Evolutionary conservation across 805 yeast species (phyloP).

Genomic region (Saturnispora hagleri): DNA sequence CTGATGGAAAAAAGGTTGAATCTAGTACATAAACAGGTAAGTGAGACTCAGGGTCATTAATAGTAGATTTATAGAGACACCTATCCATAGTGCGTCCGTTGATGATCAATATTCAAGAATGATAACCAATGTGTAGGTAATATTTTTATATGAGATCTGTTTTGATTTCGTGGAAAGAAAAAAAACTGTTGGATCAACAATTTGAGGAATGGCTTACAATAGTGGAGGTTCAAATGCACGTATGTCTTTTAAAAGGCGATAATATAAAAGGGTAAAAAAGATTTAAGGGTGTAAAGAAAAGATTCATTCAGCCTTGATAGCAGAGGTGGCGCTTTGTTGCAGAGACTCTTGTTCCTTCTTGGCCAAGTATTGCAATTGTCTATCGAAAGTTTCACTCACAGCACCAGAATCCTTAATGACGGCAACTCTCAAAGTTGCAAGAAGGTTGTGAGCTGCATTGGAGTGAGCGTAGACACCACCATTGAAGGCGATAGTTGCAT

Average conservation of each 20-base stretch:
- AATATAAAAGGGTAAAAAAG: not conserved
- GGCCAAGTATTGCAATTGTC: constrained; percentile 31
- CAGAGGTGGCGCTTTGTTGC: not conserved
- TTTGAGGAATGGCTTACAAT: not conserved
- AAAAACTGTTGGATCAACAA: not conserved
- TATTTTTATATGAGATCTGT: not conserved
- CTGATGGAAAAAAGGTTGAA: constrained; percentile 66
- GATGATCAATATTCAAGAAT: not conserved
- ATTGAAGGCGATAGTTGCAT: constrained; percentile 75
- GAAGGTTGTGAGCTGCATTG: constrained; percentile 75
- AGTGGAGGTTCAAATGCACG: not conserved
- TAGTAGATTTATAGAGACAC: constrained; percentile 34
- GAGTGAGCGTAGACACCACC: constrained; percentile 84
- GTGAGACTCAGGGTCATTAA: constrained; percentile 56
- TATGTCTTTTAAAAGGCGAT: not conserved
- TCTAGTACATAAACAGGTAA: constrained; percentile 77
- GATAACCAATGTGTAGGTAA: not conserved
- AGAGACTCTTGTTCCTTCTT: constrained; percentile 11
- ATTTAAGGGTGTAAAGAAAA: not conserved
- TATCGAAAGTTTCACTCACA: constrained; percentile 41
- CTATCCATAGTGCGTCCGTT: not conserved
- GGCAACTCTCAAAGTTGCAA: constrained; percentile 78
- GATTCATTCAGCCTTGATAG: constrained; percentile 1
- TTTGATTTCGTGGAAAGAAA: not conserved
- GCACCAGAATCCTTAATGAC: constrained; percentile 63